Percentiles rank a stretch among this genome's conserved stretches.
phyloP scores from a whole-genome alignment of 805 yeast species.

The Metschnikowia gelsemii region DNA sequence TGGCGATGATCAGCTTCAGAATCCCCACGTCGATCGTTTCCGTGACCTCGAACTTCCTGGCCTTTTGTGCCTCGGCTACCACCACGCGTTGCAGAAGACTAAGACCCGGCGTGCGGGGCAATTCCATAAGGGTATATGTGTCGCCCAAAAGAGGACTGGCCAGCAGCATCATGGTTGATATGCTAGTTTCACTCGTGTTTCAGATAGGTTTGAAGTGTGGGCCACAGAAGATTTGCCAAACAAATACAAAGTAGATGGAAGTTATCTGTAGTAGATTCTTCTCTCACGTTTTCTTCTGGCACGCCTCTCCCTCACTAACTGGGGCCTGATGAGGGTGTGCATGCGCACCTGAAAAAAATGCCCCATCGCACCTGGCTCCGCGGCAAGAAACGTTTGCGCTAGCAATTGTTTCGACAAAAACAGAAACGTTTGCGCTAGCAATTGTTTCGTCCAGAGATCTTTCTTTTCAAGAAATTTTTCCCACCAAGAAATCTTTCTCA shows the following conservation, averaged over 20 bases:
- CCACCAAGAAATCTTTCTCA: too few relatives aligned
- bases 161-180: constrained; percentile 14
- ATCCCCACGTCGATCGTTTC: constrained; percentile 51
- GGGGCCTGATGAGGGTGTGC: constrained; percentile 6
- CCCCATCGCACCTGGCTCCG: too few relatives aligned
- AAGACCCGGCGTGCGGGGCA: constrained; percentile 22
- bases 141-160: constrained; percentile 20
- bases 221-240: background rate
- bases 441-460: too few relatives aligned
- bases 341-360: constrained; percentile 2
- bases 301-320: background rate
- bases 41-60: constrained; percentile 12
- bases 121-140: constrained; percentile 22
- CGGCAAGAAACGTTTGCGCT: too few relatives aligned
- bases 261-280: background rate
- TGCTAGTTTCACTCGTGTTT: background rate
- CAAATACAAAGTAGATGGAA: background rate
- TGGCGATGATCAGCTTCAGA: constrained; percentile 52
- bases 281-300: background rate
- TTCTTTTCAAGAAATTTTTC: too few relatives aligned
- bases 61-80: constrained; percentile 19
- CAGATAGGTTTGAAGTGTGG: background rate
- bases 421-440: too few relatives aligned
- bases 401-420: too few relatives aligned
- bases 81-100: constrained; percentile 19